These are phyloP conservation scores for Cytospora chrysosperma DNA, from an alignment of 2,329 filamentous ascomycete genomes.

Conservation along the genomic window DNA sequence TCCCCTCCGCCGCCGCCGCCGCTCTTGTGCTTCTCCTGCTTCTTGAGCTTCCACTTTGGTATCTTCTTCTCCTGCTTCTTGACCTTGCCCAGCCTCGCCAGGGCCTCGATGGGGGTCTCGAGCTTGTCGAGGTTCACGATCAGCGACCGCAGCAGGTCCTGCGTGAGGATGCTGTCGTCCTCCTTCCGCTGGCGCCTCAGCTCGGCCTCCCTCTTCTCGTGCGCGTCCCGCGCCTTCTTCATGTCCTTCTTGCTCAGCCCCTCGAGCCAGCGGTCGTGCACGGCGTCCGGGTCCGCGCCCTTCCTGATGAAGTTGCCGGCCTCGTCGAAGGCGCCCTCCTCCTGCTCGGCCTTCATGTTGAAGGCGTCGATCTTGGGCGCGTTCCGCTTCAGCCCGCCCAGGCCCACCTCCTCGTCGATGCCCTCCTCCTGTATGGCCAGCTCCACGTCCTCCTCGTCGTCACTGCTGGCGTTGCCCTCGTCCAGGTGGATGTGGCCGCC, in stretches of 20 bases:
- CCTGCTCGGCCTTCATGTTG: constrained; percentile 86
- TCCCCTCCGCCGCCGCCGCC: constrained; percentile 40
- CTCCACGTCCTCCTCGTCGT: constrained; percentile 69
- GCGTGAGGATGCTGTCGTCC: constrained; percentile 85
- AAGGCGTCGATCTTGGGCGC: constrained; percentile 95
- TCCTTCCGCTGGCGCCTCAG: constrained; percentile 67
- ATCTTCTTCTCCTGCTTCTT: constrained; percentile 57
- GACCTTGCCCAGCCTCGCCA: constrained; percentile 74
- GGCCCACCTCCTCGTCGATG: constrained; percentile 84
- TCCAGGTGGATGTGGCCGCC: constrained; percentile 69
- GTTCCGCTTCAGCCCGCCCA: constrained; percentile 86
- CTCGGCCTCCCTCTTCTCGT: constrained; percentile 80
- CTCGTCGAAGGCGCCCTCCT: constrained; percentile 91
- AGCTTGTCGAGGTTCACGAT: constrained; percentile 73
- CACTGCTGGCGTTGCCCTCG: constrained; percentile 48
- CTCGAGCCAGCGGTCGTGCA: constrained; percentile 90
- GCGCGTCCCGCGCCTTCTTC: constrained; percentile 80
- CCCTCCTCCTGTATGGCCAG: constrained; percentile 73
- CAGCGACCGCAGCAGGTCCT: constrained; percentile 71
- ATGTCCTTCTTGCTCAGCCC: constrained; percentile 94
- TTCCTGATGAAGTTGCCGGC: constrained; percentile 89
- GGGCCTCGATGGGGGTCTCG: constrained; percentile 84
- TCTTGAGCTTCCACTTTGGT: constrained; percentile 70
- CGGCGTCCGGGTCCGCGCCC: constrained; percentile 81
- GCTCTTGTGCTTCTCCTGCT: constrained; percentile 53